Conservation (phyloP, 345 rosid genomes). For the Boechera stricta region DNA sequence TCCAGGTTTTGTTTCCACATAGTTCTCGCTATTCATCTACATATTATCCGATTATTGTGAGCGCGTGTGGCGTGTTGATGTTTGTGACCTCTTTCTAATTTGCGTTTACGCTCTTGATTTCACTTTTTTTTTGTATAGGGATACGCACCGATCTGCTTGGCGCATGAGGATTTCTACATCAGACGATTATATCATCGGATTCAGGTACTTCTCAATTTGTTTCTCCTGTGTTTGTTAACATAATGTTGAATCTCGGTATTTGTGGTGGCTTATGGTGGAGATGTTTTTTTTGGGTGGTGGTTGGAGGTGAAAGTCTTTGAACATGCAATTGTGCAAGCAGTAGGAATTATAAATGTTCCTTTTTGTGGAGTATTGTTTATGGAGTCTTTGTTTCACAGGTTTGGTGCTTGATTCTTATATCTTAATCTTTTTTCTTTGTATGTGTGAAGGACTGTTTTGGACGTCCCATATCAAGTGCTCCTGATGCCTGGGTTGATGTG, state of each 20-base stretch:
- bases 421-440: background rate
- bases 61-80: background rate
- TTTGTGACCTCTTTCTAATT: background rate
- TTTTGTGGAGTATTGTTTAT: background rate
- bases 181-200: slow-evolving; percentile 87
- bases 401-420: slow-evolving; percentile 6
- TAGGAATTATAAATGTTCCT: background rate
- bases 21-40: background rate
- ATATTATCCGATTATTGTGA: background rate
- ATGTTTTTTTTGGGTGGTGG: background rate
- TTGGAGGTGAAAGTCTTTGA: background rate
- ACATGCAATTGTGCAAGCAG: background rate
- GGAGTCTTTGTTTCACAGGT: background rate
- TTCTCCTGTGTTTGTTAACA: background rate
- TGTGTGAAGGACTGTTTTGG: slow-evolving; percentile 79
- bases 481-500: slow-evolving; percentile 89
- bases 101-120: background rate
- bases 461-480: slow-evolving; percentile 85
- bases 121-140: slow-evolving; percentile 50
- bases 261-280: background rate
- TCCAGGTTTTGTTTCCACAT: slow-evolving; percentile 48
- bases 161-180: slow-evolving; percentile 88
- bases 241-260: slow-evolving; percentile 20
- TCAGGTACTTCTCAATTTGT: slow-evolving; percentile 57
- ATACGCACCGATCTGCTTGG: slow-evolving; percentile 90